Evolutionary conservation across 2,329 filamentous ascomycete species (phyloP).

Genomic region (Phialophora tarda): DNA sequence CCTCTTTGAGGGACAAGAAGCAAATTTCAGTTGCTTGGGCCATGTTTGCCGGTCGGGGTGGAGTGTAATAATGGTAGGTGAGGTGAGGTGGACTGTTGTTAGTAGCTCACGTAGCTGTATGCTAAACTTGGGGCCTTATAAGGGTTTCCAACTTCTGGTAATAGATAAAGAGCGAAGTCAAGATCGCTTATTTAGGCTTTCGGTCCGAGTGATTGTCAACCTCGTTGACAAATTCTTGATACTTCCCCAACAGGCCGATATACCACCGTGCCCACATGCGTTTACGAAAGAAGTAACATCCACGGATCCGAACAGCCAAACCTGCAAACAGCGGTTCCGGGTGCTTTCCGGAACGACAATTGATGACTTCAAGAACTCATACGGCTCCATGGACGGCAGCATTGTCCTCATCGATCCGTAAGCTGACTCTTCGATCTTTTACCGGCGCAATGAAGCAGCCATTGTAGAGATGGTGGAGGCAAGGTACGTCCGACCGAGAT

Average conservation of each 20-base stretch:
- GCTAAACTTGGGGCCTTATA: not conserved
- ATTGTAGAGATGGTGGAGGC: not conserved
- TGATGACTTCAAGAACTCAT: not conserved
- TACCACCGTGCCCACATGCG: not conserved
- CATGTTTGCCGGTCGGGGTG: constrained; percentile 10
- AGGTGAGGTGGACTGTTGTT: not conserved
- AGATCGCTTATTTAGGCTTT: not conserved
- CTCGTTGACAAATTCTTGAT: not conserved
- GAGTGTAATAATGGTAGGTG: not conserved
- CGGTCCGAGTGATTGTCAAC: not conserved
- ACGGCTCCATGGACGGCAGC: not conserved
- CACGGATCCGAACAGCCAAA: not conserved
- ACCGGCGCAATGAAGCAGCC: not conserved
- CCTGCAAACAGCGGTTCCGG: not conserved
- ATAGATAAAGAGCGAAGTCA: not conserved
- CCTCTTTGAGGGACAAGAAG: constrained; percentile 28
- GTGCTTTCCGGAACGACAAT: too few species aligned
- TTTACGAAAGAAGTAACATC: not conserved
- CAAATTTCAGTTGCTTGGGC: constrained; percentile 28
- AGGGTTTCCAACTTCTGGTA: not conserved
- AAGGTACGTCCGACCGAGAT: not conserved
- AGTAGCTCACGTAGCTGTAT: not conserved
- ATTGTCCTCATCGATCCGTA: not conserved
- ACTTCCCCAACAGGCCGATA: not conserved
- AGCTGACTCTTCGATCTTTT: not conserved